A percentile compares a stretch with the other conserved stretches of the same genome.
These are phyloP conservation scores for Mycosphaerella arachidis DNA, from an alignment of 2,329 filamentous ascomycete species.

Conservation along the genomic window DNA sequence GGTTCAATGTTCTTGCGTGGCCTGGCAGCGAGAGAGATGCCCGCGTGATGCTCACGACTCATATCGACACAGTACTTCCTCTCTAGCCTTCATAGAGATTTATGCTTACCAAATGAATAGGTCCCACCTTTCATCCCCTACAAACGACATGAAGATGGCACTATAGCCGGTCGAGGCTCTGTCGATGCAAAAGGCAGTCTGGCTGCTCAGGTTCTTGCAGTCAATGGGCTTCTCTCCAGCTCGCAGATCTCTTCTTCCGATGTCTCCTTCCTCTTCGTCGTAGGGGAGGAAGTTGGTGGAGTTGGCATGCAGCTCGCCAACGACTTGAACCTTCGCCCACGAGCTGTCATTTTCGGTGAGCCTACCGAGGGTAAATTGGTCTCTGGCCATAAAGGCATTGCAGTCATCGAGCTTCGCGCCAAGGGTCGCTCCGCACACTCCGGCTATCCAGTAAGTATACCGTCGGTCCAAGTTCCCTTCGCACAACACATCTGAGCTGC, in stretches of 20 bases:
- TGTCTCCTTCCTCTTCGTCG: constrained; percentile 56
- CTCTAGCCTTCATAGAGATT: neutral
- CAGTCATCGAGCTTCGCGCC: constrained; percentile 63
- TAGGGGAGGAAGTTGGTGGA: constrained; percentile 78
- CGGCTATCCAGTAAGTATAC: constrained; percentile 62
- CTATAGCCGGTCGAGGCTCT: constrained; percentile 61
- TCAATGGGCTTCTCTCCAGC: constrained; percentile 48
- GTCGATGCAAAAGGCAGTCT: constrained; percentile 59
- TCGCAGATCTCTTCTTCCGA: constrained; percentile 41
- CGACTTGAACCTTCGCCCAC: constrained; percentile 42
- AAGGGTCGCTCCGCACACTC: constrained; percentile 78
- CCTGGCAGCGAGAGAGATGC: constrained; percentile 46
- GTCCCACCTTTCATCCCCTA: constrained; percentile 72
- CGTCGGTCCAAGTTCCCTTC: too few species aligned
- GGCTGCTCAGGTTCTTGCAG: constrained; percentile 68
- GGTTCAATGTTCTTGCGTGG: constrained; percentile 75
- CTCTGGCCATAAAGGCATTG: constrained; percentile 83
- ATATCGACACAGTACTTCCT: constrained; percentile 68
- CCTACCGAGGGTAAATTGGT: constrained; percentile 86
- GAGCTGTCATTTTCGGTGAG: constrained; percentile 83
- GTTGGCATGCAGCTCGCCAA: constrained; percentile 68
- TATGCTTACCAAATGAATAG: constrained; percentile 17
- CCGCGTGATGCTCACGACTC: constrained; percentile 64
- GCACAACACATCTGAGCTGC: too few species aligned
- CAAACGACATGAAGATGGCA: constrained; percentile 46